These are phyloP conservation scores for Myxozyma geophila DNA, from an alignment of 805 yeast genomes.

Conservation along the genomic window DNA sequence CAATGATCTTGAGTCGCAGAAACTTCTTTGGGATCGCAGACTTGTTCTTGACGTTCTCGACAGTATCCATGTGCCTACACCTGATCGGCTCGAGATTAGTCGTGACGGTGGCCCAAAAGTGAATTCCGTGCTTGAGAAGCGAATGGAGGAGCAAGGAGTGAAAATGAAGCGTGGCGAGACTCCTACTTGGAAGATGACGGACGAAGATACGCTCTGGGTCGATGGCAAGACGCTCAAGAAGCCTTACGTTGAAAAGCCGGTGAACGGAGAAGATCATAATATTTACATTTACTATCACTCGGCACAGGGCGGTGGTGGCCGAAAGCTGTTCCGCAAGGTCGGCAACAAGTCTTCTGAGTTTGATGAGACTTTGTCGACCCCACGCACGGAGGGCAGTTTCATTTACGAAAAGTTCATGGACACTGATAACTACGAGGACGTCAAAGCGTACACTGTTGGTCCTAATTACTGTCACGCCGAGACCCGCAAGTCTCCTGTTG, in stretches of 20 bases:
- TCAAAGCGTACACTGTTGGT: conserved; percentile 97
- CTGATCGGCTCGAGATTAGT: conserved; percentile 82
- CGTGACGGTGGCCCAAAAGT: conserved; percentile 97
- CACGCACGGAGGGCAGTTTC: conserved; percentile 88
- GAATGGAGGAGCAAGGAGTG: conserved; percentile 67
- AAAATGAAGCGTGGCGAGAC: conserved; percentile 54
- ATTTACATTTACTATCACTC: conserved; percentile 88
- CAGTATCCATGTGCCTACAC: conserved; percentile 85
- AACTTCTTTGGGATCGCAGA: conserved; percentile 96
- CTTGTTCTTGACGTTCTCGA: conserved; percentile 78
- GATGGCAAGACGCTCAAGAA: conserved; percentile 73
- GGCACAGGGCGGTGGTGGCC: conserved; percentile 95
- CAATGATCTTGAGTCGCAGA: conserved; percentile 89
- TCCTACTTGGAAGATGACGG: conserved; percentile 68
- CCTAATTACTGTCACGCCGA: conserved; percentile 93
- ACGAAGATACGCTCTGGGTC: conserved; percentile 79
- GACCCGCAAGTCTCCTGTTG: conserved; percentile 97
- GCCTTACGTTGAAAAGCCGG: conserved; percentile 98
- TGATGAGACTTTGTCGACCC: conserved; percentile 73
- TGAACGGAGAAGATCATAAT: conserved; percentile 98
- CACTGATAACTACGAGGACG: conserved; percentile 97
- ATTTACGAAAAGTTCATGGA: conserved; percentile 96
- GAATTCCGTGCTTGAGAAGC: conserved; percentile 65
- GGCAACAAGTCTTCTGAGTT: conserved; percentile 97
- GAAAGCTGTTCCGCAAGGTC: conserved; percentile 89